A percentile compares a stretch with the other conserved stretches of the same genome.
Conservation (phyloP, 441 rosid genomes). For the Pelargonium exstipulatum region DNA sequence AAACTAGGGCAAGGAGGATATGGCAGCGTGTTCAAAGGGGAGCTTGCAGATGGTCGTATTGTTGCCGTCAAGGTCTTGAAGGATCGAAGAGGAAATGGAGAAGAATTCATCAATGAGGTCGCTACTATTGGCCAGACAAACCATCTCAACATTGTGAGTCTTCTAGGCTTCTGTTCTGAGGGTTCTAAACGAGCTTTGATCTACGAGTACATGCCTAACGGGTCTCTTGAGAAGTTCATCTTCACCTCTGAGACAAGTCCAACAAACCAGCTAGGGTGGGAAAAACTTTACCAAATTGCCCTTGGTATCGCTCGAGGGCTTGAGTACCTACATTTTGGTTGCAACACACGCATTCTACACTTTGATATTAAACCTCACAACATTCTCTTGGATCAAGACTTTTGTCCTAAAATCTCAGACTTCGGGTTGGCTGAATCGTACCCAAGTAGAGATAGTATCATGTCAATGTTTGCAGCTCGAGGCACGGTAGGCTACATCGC, state of each 20-base stretch:
- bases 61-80: constrained; percentile 42
- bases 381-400: constrained; percentile 12
- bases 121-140: constrained; percentile 26
- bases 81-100: constrained; percentile 24
- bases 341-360: constrained; percentile 31
- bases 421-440: constrained; percentile 14
- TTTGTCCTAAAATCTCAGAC: constrained; percentile 21
- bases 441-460: constrained; percentile 5
- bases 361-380: constrained; percentile 35
- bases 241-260: constrained; percentile 14
- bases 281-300: constrained; percentile 31
- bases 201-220: constrained; percentile 32
- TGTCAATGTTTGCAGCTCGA: neutral
- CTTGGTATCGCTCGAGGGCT: constrained; percentile 39
- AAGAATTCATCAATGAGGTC: constrained; percentile 33
- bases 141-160: constrained; percentile 29
- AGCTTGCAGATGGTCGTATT: constrained; percentile 24
- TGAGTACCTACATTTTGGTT: constrained; percentile 36
- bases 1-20: constrained; percentile 42
- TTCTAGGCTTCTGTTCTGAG: constrained; percentile 34
- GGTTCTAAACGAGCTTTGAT: constrained; percentile 24
- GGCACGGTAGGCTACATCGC: constrained; percentile 17
- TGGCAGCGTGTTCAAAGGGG: constrained; percentile 40
- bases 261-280: constrained; percentile 30
- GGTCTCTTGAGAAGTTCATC: constrained; percentile 36